Evolutionary conservation across 2,329 filamentous ascomycete genomes (phyloP), one percentile per base, ranked within the genome.

Genomic region (Pseudogymnoascus sp.): DNA sequence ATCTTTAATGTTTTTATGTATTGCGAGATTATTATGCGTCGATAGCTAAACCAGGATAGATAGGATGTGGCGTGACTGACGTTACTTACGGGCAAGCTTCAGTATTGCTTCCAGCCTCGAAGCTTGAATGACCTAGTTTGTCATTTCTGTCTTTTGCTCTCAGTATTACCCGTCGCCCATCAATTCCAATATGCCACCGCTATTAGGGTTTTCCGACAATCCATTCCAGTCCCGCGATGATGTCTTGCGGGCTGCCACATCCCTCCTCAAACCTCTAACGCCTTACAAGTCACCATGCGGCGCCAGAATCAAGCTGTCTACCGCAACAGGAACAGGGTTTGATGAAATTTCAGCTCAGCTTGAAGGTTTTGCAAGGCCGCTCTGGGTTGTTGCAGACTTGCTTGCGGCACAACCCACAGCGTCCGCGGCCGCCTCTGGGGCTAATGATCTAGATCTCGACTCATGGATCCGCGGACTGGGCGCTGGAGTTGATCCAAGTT

Each of bases 291-390:
- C 77, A 0, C 64, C 70, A 0, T 67, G 62, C 0, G 69, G 72
- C 10, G 77, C 74, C 2, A 72, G 76, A 1, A 73, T 80, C 7
- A 71, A 71, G 7, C 59, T 80, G 1, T 73, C 76, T 0, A 64
- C 74, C 0, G 70, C 71, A 0, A 78, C 78, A 0, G 78, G 70
- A 1, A 72, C 77, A 0, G 74, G 76, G 40, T 80, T 80, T 42
- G 77, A 78, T 63, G 78, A 80, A 57, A 69, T 68, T 0, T 77
- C 79, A 1, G 79, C 78, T 0, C 77, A 80, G 64, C 69, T 80
- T 0, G 78, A 80, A 60, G 79, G 79, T 0, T 80, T 77, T 64
- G 78, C 78, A 0, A 16, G 70, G 26, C 70, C 70, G 21, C 59
- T 72, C 11, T 72, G 70, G 70, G 68, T 64, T 8, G 66, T 71